Percentiles rank a stretch among this genome's conserved stretches.
Evolutionary conservation across 345 rosid species (phyloP).

Genomic region (Sapria himalayana): DNA sequence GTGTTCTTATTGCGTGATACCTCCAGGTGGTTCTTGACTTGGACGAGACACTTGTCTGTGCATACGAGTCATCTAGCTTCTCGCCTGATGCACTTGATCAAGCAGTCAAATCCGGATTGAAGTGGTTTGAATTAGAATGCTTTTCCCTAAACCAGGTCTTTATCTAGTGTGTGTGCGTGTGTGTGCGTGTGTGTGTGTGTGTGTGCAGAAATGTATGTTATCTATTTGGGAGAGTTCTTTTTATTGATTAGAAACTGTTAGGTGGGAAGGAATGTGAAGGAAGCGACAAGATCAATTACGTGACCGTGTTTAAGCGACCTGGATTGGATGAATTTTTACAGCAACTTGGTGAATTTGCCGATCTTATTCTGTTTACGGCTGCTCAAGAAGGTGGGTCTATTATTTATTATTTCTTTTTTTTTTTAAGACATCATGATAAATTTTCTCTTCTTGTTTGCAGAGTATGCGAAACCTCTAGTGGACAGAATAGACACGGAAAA

Average conservation of each 20-base stretch:
- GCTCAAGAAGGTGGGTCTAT: conserved; percentile 68
- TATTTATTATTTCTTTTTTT: conserved; percentile 6
- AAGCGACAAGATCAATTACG: conserved; percentile 48
- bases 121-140: conserved; percentile 84
- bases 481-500: conserved; percentile 64
- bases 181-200: too few species aligned
- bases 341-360: conserved; percentile 51
- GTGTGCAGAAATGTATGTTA: too few species aligned
- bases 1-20: too few species aligned
- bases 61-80: conserved; percentile 71
- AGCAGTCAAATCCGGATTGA: conserved; percentile 61
- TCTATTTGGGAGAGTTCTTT: background rate
- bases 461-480: conserved; percentile 90
- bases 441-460: conserved; percentile 17
- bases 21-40: conserved; percentile 89
- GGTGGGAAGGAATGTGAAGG: conserved; percentile 56
- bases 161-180: too few species aligned
- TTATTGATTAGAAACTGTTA: conserved; percentile 15
- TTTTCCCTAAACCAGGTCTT: conserved; percentile 80
- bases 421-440: background rate
- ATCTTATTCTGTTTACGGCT: conserved; percentile 80
- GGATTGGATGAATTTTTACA: conserved; percentile 68
- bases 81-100: conserved; percentile 39
- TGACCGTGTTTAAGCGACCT: conserved; percentile 87
- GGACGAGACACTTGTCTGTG: conserved; percentile 91